These are phyloP conservation scores for Ophiostoma tasmaniense DNA, from an alignment of 2,329 filamentous ascomycete species.

Conservation along the genomic window DNA sequence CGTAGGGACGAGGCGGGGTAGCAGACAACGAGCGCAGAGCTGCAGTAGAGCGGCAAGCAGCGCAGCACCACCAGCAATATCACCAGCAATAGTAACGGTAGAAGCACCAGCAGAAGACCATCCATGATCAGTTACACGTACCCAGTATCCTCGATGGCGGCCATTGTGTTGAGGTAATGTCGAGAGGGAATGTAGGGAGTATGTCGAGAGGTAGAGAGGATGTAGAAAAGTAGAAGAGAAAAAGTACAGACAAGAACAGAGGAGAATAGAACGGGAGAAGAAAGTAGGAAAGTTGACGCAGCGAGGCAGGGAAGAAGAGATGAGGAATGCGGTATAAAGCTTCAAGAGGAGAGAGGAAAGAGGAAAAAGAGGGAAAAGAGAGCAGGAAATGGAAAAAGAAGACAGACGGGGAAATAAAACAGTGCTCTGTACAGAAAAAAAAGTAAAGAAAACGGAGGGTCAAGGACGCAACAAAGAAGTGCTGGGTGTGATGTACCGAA, in stretches of 20 bases:
- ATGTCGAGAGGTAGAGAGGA: not conserved
- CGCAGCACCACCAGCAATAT: not conserved
- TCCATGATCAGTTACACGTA: not conserved
- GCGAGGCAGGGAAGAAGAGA: conserved; percentile 4
- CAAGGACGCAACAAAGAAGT: not conserved
- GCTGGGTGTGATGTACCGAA: not conserved
- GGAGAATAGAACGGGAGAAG: not conserved
- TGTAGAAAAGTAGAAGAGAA: not conserved
- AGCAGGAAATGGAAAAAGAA: not conserved
- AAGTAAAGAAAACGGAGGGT: not conserved
- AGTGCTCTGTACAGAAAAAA: not conserved
- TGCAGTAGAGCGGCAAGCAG: not conserved
- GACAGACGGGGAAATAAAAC: not conserved
- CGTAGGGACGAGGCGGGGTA: not conserved
- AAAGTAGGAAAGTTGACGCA: conserved; percentile 2
- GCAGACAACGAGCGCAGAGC: not conserved
- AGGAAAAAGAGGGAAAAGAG: conserved; percentile 1
- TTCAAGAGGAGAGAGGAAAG: conserved; percentile 3
- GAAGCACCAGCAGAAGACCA: not conserved
- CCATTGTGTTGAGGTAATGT: conserved; percentile 4
- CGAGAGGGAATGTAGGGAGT: not conserved
- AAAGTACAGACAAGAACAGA: not conserved
- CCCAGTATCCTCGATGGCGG: conserved; percentile 7
- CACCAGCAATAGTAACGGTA: not conserved
- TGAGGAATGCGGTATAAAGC: not conserved